Conservation (phyloP, 345 rosid genomes). For the Eucalyptus virginea region DNA sequence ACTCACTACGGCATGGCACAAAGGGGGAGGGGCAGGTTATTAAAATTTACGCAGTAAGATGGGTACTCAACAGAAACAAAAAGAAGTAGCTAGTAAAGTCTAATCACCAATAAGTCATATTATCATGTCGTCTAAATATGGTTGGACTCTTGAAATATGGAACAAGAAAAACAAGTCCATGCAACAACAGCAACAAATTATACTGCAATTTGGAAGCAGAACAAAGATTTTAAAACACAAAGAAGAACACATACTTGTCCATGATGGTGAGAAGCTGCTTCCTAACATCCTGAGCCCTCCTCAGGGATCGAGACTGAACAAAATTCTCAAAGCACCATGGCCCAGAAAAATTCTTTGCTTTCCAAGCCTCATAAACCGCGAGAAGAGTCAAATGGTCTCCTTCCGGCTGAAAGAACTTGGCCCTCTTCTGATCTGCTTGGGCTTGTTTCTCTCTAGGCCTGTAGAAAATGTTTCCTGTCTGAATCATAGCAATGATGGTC, state of each 20-base stretch:
- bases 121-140: neutral
- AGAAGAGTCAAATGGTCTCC: conserved; percentile 95
- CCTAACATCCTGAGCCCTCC: conserved; percentile 80
- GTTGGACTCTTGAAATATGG: neutral
- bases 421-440: conserved; percentile 89
- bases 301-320: conserved; percentile 66
- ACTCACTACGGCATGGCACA: neutral
- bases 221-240: neutral
- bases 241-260: conserved; percentile 55
- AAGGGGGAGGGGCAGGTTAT: neutral
- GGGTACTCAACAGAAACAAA: neutral
- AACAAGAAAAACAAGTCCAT: neutral
- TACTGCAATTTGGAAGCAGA: neutral
- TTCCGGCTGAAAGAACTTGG: conserved; percentile 83
- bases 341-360: conserved; percentile 74
- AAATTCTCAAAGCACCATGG: conserved; percentile 94
- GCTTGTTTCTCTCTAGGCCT: conserved; percentile 94
- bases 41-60: neutral
- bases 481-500: conserved; percentile 86
- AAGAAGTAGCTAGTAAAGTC: neutral
- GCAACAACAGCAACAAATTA: neutral
- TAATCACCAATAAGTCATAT: neutral
- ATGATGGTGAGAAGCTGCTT: conserved; percentile 85
- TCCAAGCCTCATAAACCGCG: conserved; percentile 94
- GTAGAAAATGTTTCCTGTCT: conserved; percentile 82